Evolutionary conservation across 1,139 yeast species (phyloP).

Genomic region (Hansenula anomala): DNA sequence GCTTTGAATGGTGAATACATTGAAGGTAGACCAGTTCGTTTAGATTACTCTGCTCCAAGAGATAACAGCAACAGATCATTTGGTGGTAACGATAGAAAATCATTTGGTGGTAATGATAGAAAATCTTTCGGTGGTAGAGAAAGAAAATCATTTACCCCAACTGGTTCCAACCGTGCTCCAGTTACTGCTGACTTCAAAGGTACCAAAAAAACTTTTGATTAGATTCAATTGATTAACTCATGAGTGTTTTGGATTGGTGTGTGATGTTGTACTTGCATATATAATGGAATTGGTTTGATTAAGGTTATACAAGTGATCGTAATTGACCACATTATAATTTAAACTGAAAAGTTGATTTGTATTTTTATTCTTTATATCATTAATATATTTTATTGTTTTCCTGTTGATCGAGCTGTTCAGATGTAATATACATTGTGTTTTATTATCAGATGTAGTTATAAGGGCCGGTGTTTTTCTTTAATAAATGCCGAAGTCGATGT

Average conservation of each 20-base stretch:
- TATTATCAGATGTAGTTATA: too few species aligned
- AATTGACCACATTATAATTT: too few species aligned
- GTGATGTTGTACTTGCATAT: background rate
- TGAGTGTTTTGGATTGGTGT: background rate
- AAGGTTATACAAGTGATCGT: too few species aligned
- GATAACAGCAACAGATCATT: conserved; percentile 34
- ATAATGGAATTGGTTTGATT: too few species aligned
- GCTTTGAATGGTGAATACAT: conserved; percentile 85
- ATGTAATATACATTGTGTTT: too few species aligned
- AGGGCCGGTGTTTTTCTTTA: too few species aligned
- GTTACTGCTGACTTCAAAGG: conserved; percentile 65
- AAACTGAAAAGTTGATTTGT: too few species aligned
- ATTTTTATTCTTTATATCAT: too few species aligned
- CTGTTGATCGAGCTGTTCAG: too few species aligned
- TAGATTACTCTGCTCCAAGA: conserved; percentile 92
- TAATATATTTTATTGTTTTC: too few species aligned
- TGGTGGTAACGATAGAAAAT: conserved; percentile 36
- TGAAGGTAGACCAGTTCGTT: conserved; percentile 91
- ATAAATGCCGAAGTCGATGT: too few species aligned
- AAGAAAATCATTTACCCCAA: conserved; percentile 33
- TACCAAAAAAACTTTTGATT: conserved; percentile 75
- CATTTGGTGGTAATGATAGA: conserved; percentile 38
- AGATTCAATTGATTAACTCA: too few species aligned
- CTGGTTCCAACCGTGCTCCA: conserved; percentile 59
- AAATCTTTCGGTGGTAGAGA: conserved; percentile 38